Evolutionary conservation across 176 grass and related monocot genomes (phyloP), one percentile per base, ranked within the genome.

Genomic region (Melocanna baccifera): DNA sequence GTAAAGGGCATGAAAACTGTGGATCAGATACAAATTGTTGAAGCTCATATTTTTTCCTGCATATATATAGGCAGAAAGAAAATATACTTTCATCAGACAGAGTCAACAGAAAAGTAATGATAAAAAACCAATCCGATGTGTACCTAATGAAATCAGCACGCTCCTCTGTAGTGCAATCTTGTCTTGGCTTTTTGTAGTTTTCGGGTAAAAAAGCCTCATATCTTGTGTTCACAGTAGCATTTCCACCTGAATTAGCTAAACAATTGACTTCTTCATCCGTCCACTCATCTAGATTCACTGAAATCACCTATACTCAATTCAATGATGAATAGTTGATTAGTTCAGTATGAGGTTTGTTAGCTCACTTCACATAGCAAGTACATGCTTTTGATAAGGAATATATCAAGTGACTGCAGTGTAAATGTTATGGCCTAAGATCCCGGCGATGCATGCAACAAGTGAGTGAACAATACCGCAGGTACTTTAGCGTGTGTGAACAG

Each of bases 211-310:
- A 98, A 15, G 96, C 93, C 75, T 98, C 96, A 26, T 92, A 98
- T 90, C 69, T 93, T 77, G 69, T 79, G 84, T 98, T 98, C 34
- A 94, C 89, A 12, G 84, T 42, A 85, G 89, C 78, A 89, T 98
- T 98, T 68, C 93, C 96, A 56, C 96, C 93, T 62, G 68, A 75
- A 45, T 92, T 70, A 20, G 77, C 63, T 81, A 99, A 86, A 81
- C 67, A 90, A 48, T 96, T 87, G 65, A 94, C 96, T 67, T 99
- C 89, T 75, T 99, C 89, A 57, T 99, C 88, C 12, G 93, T 91
- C 96, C 96, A 99, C 55, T 99, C 96, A 58, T 99, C 96, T 64
- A 99, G 87, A 83, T 99, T 99, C 77, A 95, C 93, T 0, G 96
- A 99, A 59, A 95, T 86, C 20, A 99, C 89, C 96, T 90, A 46